Evolutionary conservation across 1,284 basidiomycete species (phyloP).

Genomic region (Sporisorium scitamineum): DNA sequence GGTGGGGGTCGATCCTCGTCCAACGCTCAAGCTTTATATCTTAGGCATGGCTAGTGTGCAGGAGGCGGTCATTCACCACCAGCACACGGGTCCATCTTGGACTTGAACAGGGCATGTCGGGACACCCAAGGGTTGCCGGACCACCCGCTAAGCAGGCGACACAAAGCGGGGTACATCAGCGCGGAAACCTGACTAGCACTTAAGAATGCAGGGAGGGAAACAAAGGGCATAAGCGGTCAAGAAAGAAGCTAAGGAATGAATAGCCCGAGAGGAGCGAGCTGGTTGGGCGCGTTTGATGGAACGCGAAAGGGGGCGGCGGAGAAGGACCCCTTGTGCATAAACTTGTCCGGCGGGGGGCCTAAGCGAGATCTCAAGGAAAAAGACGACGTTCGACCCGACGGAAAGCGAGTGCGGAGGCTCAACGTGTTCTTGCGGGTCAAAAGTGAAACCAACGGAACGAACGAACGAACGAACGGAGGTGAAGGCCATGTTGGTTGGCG

Average conservation of each 20-base stretch:
- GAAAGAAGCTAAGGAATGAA: background rate
- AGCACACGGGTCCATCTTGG: background rate
- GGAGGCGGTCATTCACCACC: too few species aligned
- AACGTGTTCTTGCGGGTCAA: background rate
- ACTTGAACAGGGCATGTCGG: background rate
- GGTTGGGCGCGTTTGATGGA: background rate
- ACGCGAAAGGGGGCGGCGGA: background rate
- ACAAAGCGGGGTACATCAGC: background rate
- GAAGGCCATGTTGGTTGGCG: background rate
- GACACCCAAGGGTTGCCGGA: background rate
- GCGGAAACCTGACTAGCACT: background rate
- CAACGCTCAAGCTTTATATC: background rate
- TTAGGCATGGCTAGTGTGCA: background rate
- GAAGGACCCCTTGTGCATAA: background rate
- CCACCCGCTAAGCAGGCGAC: background rate
- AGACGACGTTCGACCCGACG: background rate
- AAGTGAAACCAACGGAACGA: background rate
- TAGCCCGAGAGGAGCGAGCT: background rate
- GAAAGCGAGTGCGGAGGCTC: background rate
- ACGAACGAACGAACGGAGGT: background rate
- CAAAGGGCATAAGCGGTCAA: background rate
- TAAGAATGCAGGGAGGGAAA: background rate
- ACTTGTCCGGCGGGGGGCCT: background rate
- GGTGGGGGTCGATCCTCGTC: background rate
- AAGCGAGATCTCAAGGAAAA: background rate